phyloP scores from a whole-genome alignment of 192 early-diverging fungal genomes.

The Mortierella claussenii region DNA sequence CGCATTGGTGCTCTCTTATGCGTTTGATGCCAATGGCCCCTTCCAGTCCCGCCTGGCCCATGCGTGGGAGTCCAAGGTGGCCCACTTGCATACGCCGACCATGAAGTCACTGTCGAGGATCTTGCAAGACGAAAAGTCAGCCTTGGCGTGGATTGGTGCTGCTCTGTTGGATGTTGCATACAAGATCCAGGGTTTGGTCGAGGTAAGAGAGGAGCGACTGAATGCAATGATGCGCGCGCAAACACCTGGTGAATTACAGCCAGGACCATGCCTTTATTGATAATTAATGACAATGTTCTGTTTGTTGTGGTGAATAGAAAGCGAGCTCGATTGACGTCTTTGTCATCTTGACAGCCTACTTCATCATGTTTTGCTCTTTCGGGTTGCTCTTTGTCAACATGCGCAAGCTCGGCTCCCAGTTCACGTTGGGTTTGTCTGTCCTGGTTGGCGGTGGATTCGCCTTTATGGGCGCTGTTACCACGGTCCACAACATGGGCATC shows the following conservation, averaged over 20 bases:
- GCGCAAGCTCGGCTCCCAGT: slow-evolving; percentile 84
- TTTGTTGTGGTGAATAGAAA: slow-evolving; percentile 41
- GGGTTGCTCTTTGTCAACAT: slow-evolving; percentile 85
- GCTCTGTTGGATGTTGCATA: slow-evolving; percentile 63
- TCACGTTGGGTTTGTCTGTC: slow-evolving; percentile 76
- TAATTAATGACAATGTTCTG: too few relatives aligned
- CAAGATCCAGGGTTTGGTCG: slow-evolving; percentile 72
- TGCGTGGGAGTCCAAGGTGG: slow-evolving; percentile 65
- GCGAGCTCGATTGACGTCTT: slow-evolving; percentile 82
- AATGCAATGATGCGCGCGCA: too few relatives aligned
- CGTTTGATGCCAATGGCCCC: slow-evolving; percentile 60
- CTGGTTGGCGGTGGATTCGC: slow-evolving; percentile 79
- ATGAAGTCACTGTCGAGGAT: slow-evolving; percentile 53
- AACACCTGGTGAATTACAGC: too few relatives aligned
- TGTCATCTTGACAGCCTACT: slow-evolving; percentile 80
- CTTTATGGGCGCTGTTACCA: slow-evolving; percentile 77
- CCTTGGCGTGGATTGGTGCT: slow-evolving; percentile 64
- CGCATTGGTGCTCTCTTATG: slow-evolving; percentile 61
- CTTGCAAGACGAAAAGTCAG: slow-evolving; percentile 55
- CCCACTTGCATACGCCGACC: slow-evolving; percentile 53
- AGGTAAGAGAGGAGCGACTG: slow-evolving; percentile 55
- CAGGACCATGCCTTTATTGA: too few relatives aligned
- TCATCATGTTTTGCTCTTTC: slow-evolving; percentile 86
- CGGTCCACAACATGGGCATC: slow-evolving; percentile 75
- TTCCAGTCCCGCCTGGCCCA: slow-evolving; percentile 54